A percentile compares a stretch with the other conserved stretches of the same genome.
These are phyloP conservation scores for Cutaneotrichosporon dermatis DNA, from an alignment of 1,284 basidiomycete genomes.

Conservation along the genomic window DNA sequence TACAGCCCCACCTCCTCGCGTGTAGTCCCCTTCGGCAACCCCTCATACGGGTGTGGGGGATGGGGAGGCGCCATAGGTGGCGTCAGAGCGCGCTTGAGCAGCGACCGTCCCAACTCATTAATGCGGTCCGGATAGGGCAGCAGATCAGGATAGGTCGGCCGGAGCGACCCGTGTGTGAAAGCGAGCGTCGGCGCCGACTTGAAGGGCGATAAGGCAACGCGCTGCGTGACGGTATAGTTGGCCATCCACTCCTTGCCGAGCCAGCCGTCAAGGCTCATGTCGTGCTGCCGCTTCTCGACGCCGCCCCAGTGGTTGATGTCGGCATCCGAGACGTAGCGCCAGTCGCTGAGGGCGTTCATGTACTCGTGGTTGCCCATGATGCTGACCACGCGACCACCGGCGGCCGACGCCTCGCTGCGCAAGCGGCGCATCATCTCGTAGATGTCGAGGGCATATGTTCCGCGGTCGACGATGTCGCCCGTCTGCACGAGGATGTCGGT, in stretches of 20 bases:
- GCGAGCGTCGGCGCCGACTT: conserved; percentile 66
- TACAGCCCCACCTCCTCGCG: conserved; percentile 67
- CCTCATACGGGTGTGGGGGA: conserved; percentile 72
- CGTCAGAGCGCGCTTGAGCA: conserved; percentile 59
- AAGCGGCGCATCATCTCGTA: conserved; percentile 76
- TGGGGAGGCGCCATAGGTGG: conserved; percentile 65
- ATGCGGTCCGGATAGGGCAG: conserved; percentile 74
- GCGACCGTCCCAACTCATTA: conserved; percentile 63
- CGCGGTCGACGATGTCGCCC: conserved; percentile 88
- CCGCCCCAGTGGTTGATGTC: conserved; percentile 77
- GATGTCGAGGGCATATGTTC: conserved; percentile 77
- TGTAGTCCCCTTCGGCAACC: conserved; percentile 64
- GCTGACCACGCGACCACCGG: conserved; percentile 68
- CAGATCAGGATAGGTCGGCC: conserved; percentile 66
- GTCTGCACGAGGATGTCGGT: conserved; percentile 84
- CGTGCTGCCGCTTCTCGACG: conserved; percentile 62
- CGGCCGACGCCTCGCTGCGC: conserved; percentile 63
- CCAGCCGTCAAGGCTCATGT: conserved; percentile 65
- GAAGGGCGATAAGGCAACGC: conserved; percentile 68
- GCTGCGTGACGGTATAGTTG: conserved; percentile 78
- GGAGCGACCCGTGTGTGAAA: conserved; percentile 82
- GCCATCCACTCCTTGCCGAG: conserved; percentile 76
- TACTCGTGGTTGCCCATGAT: conserved; percentile 65
- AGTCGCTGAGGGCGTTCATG: conserved; percentile 86
- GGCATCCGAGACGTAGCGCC: conserved; percentile 78